These are phyloP conservation scores for Quercus engelmannii DNA, from an alignment of 306 rosid species.

Conservation along the genomic window DNA sequence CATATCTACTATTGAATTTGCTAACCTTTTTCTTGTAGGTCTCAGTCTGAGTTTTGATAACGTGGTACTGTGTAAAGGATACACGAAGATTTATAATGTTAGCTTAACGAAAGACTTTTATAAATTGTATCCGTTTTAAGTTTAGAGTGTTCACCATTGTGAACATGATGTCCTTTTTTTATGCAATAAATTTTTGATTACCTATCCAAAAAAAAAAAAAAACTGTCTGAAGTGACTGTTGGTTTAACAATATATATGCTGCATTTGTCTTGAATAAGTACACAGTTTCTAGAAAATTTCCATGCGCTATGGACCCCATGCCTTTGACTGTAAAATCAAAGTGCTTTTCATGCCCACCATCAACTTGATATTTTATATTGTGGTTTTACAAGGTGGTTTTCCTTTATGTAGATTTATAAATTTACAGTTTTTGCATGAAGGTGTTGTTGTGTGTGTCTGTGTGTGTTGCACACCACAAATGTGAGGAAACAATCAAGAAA, in stretches of 20 bases:
- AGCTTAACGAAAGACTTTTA: background rate
- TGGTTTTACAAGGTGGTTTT: background rate
- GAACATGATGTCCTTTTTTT: too few species aligned
- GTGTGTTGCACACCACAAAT: background rate
- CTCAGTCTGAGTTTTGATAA: constrained; percentile 51
- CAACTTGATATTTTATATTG: background rate
- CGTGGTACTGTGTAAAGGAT: constrained; percentile 46
- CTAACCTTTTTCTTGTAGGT: constrained; percentile 64
- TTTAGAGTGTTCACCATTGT: too few species aligned
- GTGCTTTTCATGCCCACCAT: background rate
- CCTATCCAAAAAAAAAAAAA: too few species aligned
- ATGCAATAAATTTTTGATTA: too few species aligned
- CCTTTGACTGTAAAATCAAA: background rate
- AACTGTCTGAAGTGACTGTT: background rate
- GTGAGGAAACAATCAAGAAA: background rate
- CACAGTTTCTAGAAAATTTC: background rate
- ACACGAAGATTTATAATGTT: background rate
- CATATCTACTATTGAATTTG: background rate
- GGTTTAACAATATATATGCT: background rate
- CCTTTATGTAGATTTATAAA: background rate
- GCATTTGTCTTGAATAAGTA: background rate
- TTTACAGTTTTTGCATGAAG: background rate
- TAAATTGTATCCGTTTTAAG: too few species aligned
- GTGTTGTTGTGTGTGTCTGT: too few species aligned
- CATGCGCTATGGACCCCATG: background rate